phyloP scores from a whole-genome alignment of 2,329 filamentous ascomycete species.

The Bipolaris oryzae region DNA sequence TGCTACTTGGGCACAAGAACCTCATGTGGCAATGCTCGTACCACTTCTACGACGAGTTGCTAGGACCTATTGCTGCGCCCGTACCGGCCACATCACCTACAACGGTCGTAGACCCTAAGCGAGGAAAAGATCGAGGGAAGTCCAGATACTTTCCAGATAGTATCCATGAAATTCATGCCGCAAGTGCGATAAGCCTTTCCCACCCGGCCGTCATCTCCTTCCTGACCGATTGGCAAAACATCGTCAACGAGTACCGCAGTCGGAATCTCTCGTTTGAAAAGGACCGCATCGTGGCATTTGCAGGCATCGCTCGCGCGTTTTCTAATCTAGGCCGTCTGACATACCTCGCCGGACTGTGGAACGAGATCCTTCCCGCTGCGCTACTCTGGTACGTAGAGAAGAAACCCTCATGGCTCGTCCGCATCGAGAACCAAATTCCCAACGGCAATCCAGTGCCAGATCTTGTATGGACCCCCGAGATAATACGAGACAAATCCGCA shows the following conservation, averaged over 20 bases:
- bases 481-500: neutral
- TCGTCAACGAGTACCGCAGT: slow-evolving; percentile 12
- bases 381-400: slow-evolving; percentile 16
- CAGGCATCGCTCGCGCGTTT: slow-evolving; percentile 14
- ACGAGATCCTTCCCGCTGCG: neutral
- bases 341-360: slow-evolving; percentile 17
- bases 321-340: neutral
- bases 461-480: neutral
- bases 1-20: slow-evolving; percentile 17
- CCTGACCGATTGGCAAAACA: slow-evolving; percentile 2
- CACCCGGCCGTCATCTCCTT: neutral
- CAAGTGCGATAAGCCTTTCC: neutral
- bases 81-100: neutral
- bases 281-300: slow-evolving; percentile 19
- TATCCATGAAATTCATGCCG: neutral
- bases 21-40: slow-evolving; percentile 22
- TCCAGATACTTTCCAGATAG: slow-evolving; percentile 10
- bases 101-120: neutral
- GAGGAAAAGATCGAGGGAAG: slow-evolving; percentile 3
- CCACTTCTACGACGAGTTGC: slow-evolving; percentile 16
- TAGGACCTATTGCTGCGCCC: slow-evolving; percentile 1
- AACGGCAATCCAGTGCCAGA: neutral
- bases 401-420: neutral
- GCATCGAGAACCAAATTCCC: neutral
- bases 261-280: neutral